These are phyloP conservation scores for Orychophragmus violaceus DNA, from an alignment of 345 rosid genomes.

Conservation along the genomic window DNA sequence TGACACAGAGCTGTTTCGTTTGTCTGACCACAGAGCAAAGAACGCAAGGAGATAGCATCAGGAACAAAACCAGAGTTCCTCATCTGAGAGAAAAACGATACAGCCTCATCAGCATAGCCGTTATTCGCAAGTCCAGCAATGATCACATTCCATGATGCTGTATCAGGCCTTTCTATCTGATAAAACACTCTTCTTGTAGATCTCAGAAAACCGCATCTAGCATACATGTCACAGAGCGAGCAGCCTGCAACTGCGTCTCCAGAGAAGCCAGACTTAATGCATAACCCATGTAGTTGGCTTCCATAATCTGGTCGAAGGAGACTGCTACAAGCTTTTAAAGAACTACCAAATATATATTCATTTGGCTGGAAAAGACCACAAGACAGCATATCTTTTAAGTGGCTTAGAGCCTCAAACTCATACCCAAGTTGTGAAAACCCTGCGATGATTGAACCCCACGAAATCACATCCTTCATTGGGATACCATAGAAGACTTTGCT, in stretches of 20 bases:
- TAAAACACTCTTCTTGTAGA: conserved; percentile 38
- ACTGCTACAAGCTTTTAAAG: conserved; percentile 47
- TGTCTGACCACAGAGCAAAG: conserved; percentile 44
- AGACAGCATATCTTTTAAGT: conserved; percentile 41
- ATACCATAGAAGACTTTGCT: conserved; percentile 39
- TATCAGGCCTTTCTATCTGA: conserved; percentile 48
- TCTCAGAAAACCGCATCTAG: conserved; percentile 39
- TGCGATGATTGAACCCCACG: conserved; percentile 50
- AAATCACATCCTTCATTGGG: conserved; percentile 47
- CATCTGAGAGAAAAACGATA: conserved; percentile 33
- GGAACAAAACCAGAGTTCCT: conserved; percentile 35
- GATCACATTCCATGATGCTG: conserved; percentile 55
- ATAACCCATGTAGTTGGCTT: conserved; percentile 45
- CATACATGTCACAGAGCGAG: conserved; percentile 54
- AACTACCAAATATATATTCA: conserved; percentile 52
- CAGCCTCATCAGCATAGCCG: conserved; percentile 34
- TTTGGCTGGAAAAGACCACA: conserved; percentile 42
- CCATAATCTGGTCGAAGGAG: conserved; percentile 43
- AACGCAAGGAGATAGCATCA: conserved; percentile 42
- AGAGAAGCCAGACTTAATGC: conserved; percentile 42
- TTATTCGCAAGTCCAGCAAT: conserved; percentile 49
- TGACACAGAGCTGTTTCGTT: conserved; percentile 28
- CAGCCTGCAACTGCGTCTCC: conserved; percentile 37
- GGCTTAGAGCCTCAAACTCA: conserved; percentile 43
- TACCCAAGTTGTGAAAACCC: conserved; percentile 53